These are phyloP conservation scores for Coprinopsis strossmayeri DNA, from an alignment of 768 basidiomycete genomes.

Conservation along the genomic window DNA sequence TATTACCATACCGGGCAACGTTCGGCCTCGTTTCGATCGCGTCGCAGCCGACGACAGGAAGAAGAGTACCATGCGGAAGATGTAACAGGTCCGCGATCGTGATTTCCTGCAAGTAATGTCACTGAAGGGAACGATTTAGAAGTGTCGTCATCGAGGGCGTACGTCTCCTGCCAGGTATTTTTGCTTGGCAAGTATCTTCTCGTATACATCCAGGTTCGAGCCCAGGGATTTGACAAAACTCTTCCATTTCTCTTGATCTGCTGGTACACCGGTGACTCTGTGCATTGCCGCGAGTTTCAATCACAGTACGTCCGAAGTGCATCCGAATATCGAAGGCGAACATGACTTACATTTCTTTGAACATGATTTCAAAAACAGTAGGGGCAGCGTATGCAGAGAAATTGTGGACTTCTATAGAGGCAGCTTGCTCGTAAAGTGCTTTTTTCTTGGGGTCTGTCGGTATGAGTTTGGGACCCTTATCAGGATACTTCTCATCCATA, in stretches of 20 bases:
- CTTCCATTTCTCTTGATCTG: slow-evolving; percentile 20
- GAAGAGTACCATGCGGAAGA: slow-evolving; percentile 31
- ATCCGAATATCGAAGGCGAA: not conserved
- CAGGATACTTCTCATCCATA: slow-evolving; percentile 45
- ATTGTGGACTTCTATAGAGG: slow-evolving; percentile 45
- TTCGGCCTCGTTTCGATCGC: slow-evolving; percentile 36
- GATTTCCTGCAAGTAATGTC: too few relatives aligned
- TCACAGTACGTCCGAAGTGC: not conserved
- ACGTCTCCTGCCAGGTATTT: slow-evolving; percentile 54
- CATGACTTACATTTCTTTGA: slow-evolving; percentile 42
- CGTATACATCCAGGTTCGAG: slow-evolving; percentile 42
- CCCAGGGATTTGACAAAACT: slow-evolving; percentile 16
- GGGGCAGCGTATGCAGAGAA: slow-evolving; percentile 37
- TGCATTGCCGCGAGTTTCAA: too few relatives aligned
- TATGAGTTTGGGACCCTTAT: slow-evolving; percentile 43
- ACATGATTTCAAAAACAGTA: slow-evolving; percentile 42
- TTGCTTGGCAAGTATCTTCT: slow-evolving; percentile 45
- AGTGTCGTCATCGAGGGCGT: too few relatives aligned
- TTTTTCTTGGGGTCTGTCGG: slow-evolving; percentile 37
- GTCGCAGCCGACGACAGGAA: slow-evolving; percentile 19
- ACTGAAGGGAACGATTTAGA: too few relatives aligned
- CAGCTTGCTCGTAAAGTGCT: slow-evolving; percentile 41
- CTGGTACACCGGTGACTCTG: not conserved
- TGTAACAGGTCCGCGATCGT: slow-evolving; percentile 29
- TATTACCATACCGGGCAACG: too few relatives aligned